Evolutionary conservation across 2,329 filamentous ascomycete genomes (phyloP).

Genomic region (Penicillium verrucosum): DNA sequence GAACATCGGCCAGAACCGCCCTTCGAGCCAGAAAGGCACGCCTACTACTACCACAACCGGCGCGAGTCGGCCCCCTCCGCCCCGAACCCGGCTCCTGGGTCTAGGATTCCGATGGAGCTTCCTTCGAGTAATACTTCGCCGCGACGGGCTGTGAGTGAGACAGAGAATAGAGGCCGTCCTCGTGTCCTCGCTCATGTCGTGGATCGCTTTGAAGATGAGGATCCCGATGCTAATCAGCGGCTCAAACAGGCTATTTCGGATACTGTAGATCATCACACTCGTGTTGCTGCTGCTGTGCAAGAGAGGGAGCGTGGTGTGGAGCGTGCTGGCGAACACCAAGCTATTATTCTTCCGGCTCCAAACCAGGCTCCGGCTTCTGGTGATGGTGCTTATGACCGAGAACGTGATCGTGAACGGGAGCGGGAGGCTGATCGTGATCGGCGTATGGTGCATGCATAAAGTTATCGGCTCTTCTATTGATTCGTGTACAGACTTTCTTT

Average conservation of each 20-base stretch:
- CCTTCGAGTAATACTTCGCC: conserved; percentile 27
- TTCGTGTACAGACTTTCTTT: conserved; percentile 9
- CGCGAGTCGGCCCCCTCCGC: conserved; percentile 26
- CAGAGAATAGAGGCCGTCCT: conserved; percentile 24
- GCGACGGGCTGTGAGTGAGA: conserved; percentile 39
- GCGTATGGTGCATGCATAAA: conserved; percentile 27
- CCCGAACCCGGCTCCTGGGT: conserved; percentile 20
- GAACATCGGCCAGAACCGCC: conserved; percentile 5
- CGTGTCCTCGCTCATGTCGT: neutral
- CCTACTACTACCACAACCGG: conserved; percentile 15
- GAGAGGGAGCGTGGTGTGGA: conserved; percentile 27
- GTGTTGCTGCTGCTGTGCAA: conserved; percentile 34
- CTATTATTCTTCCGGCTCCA: neutral
- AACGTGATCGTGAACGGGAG: conserved; percentile 11
- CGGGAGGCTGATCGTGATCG: conserved; percentile 26
- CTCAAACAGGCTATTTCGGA: conserved; percentile 44
- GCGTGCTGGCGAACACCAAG: conserved; percentile 13
- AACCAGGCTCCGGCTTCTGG: neutral
- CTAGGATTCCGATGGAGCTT: conserved; percentile 21
- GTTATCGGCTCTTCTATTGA: neutral
- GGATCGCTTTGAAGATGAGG: conserved; percentile 31
- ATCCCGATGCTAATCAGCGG: conserved; percentile 39
- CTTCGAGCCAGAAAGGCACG: neutral
- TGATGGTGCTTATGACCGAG: conserved; percentile 1
- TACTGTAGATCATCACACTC: conserved; percentile 40